These are phyloP conservation scores for Boletus reticulatus DNA, from an alignment of 768 basidiomycete species.

Conservation along the genomic window DNA sequence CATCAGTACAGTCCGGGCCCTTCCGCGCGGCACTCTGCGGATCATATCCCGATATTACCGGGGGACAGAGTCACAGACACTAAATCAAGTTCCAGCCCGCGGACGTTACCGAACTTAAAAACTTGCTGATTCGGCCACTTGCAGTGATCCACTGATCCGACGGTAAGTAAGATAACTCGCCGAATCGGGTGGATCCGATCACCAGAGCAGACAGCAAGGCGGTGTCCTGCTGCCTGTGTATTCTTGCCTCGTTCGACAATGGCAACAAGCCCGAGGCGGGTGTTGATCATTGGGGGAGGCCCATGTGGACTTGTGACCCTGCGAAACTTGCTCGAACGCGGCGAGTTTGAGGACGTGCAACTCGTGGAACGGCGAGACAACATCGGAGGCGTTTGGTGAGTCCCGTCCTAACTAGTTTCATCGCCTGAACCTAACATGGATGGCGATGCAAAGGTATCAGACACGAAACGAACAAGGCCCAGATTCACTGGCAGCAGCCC, in stretches of 20 bases:
- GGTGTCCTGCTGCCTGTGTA: background rate
- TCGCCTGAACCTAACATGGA: no score
- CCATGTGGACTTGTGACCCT: slow-evolving; percentile 47
- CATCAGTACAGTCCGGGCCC: background rate
- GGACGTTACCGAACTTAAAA: no score
- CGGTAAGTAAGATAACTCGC: background rate
- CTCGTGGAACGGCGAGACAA: slow-evolving; percentile 44
- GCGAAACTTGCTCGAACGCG: slow-evolving; percentile 45
- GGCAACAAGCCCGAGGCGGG: slow-evolving; percentile 3
- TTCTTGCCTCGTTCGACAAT: background rate
- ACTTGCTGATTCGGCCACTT: background rate
- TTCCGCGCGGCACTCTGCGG: background rate
- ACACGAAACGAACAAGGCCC: background rate
- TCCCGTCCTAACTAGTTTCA: background rate
- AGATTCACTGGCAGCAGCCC: background rate
- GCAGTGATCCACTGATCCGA: no score
- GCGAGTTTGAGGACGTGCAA: slow-evolving; percentile 41
- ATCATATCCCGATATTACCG: background rate
- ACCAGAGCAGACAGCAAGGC: background rate
- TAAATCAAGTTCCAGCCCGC: no score
- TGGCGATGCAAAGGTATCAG: slow-evolving; percentile 12
- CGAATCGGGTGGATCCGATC: background rate
- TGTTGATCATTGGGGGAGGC: slow-evolving; percentile 48
- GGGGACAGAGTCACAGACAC: background rate
- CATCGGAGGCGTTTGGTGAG: slow-evolving; percentile 52